Conservation (phyloP, 768 basidiomycete genomes). For the Chlorophyllum brunneum region DNA sequence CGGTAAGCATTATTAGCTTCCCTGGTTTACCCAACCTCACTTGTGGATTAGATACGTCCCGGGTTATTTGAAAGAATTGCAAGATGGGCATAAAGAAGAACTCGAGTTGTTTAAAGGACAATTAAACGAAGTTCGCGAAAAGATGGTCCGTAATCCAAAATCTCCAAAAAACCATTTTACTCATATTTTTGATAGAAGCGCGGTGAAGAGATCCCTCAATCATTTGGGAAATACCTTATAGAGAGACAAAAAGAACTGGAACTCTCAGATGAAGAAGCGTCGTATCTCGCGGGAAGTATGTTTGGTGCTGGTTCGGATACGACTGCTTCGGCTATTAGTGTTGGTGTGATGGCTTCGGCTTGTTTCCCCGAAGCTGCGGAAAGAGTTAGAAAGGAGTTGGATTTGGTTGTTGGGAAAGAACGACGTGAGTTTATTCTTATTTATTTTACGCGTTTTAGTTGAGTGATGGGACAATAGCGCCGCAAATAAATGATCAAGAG, state of each 20-base stretch:
- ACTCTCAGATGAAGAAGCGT: constrained; percentile 52
- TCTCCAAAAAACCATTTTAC: neutral
- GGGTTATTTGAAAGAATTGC: constrained; percentile 55
- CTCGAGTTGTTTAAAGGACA: constrained; percentile 51
- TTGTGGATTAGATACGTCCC: constrained; percentile 44
- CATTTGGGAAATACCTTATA: constrained; percentile 56
- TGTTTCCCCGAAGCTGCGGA: constrained; percentile 49
- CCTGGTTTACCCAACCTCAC: neutral
- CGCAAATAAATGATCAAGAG: constrained; percentile 37
- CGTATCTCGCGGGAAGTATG: constrained; percentile 61
- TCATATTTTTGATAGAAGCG: constrained; percentile 22
- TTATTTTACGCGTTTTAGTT: neutral
- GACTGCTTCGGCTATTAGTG: constrained; percentile 55
- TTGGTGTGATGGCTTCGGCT: constrained; percentile 55
- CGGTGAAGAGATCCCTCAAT: constrained; percentile 34
- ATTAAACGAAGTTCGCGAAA: constrained; percentile 38
- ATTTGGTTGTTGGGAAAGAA: constrained; percentile 45
- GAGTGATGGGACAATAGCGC: constrained; percentile 23
- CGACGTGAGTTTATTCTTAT: constrained; percentile 24
- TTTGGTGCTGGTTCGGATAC: constrained; percentile 69
- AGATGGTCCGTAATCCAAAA: constrained; percentile 32
- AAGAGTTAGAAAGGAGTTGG: constrained; percentile 51
- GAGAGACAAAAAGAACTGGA: constrained; percentile 51
- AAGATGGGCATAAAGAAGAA: constrained; percentile 54
- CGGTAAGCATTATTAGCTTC: constrained; percentile 19